phyloP scores from a whole-genome alignment of 495 filamentous ascomycete genomes.

The Schizothecium vesticola region DNA sequence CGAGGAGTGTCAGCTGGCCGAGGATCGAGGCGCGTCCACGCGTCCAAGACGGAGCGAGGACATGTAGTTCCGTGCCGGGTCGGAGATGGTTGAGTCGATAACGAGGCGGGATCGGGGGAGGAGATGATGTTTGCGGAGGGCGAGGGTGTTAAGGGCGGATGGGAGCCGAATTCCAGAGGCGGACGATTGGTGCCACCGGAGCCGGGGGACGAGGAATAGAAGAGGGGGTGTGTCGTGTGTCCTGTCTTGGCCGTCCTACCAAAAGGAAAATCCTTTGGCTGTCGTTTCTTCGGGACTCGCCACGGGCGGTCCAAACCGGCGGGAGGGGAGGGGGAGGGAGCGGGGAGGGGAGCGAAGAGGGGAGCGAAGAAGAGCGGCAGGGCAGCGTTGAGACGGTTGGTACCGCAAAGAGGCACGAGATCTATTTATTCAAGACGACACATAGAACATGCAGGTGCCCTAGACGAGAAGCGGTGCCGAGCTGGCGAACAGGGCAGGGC shows the following conservation, averaged over 20 bases:
- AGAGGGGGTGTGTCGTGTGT: not conserved
- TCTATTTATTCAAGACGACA: constrained; percentile 23
- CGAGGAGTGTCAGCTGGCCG: not conserved
- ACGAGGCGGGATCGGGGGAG: not conserved
- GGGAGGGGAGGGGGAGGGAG: constrained; percentile 6
- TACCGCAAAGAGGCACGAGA: constrained; percentile 16
- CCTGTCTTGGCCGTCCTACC: constrained; percentile 8
- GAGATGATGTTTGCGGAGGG: not conserved
- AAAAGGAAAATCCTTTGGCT: constrained; percentile 2
- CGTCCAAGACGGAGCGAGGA: not conserved
- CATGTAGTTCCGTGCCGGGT: not conserved
- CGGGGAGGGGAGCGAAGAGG: constrained; percentile 1
- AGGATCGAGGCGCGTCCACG: not conserved
- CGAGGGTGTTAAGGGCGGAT: not conserved
- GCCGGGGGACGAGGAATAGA: not conserved
- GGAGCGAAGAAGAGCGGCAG: constrained; percentile 8
- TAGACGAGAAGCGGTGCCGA: not conserved
- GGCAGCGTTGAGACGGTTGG: constrained; percentile 4
- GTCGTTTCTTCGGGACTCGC: constrained; percentile 10
- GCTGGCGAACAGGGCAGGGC: not conserved
- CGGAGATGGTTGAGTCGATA: not conserved
- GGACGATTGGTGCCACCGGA: not conserved
- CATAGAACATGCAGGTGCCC: constrained; percentile 1
- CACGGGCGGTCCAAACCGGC: constrained; percentile 20
- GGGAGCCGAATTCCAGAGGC: not conserved